Evolutionary conservation across 495 filamentous ascomycete genomes (phyloP).

Genomic region (Astrocystis sublimbata): DNA sequence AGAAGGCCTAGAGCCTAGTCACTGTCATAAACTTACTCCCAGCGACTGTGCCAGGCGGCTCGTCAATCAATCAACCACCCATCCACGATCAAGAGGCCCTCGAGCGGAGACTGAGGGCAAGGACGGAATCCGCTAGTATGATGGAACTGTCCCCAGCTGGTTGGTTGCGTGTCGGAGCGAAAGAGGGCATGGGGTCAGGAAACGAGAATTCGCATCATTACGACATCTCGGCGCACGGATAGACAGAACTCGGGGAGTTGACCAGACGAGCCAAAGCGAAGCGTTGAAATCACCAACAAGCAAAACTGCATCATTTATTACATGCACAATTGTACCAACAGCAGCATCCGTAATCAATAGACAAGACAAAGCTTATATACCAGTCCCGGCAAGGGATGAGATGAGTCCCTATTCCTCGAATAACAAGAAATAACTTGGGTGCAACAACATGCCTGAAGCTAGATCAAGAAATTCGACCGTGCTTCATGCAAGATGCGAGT

Average conservation of each 20-base stretch:
- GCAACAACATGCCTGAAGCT: neutral
- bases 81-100: neutral
- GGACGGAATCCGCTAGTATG: neutral
- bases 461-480: no score
- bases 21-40: neutral
- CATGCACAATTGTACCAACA: conserved; percentile 21
- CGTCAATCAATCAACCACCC: neutral
- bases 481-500: no score
- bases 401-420: neutral
- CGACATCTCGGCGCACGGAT: conserved; percentile 4
- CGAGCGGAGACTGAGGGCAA: no score
- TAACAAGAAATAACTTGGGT: neutral
- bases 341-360: conserved; percentile 16
- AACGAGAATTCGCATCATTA: neutral
- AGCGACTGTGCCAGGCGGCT: neutral
- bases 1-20: conserved; percentile 34
- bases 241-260: conserved; percentile 9
- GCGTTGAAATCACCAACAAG: conserved; percentile 7
- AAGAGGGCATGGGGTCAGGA: neutral
- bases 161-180: neutral
- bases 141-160: neutral
- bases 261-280: conserved; percentile 7
- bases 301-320: conserved; percentile 9
- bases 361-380: conserved; percentile 12
- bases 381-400: neutral